Evolutionary conservation across 768 basidiomycete species (phyloP), one percentile per base, ranked within the genome.

Genomic region (Royoungia palumana): DNA sequence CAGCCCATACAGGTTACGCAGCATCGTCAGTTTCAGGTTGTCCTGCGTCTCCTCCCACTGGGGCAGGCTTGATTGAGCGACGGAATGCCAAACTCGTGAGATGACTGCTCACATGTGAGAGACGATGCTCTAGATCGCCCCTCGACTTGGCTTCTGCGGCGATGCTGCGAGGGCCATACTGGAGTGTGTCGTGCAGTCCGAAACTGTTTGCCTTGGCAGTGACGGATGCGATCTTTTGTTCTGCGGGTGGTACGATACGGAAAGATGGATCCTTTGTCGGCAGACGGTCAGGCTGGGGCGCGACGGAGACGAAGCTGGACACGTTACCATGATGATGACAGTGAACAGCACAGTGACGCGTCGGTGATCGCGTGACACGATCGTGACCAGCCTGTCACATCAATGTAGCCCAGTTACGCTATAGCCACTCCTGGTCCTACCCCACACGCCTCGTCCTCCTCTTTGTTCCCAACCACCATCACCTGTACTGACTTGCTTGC

Each of bases 11-110:
- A 86, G 64, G 66, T 91, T 83, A 38, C 94, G 83, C 63, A 92
- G 80, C 70, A 95, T 73, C 41, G 82, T 93, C 49, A 97, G 75
- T 65, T 86, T 86, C 42, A 94, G 64, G 66, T 87, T 87, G 66
- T 92, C 87, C 66, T 96, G 94, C 8, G 94, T 93, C 55, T 83
- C 83, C 44, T 94, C 86, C 96, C 96, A 98, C 95, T 98, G 55
- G 9, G 37, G 35, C 50, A 22, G 21, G 34, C 24, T 45, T 9
- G 17, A 5, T 57, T 53, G 36, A 53, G 13, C 11, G 27, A 37
- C 20, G 24, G 12, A 21, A 34, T 13, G 35, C 24, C 13, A 27
- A 25, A 25, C 12, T 19, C 12, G 6, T 7, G 28, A 19, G 14
- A 6, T 5, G 13, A 21, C 24, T 21, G 65, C 85, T 46, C 53